phyloP scores from a whole-genome alignment of 2,329 filamentous ascomycete species.

The Stagonosporopsis vannaccii region DNA sequence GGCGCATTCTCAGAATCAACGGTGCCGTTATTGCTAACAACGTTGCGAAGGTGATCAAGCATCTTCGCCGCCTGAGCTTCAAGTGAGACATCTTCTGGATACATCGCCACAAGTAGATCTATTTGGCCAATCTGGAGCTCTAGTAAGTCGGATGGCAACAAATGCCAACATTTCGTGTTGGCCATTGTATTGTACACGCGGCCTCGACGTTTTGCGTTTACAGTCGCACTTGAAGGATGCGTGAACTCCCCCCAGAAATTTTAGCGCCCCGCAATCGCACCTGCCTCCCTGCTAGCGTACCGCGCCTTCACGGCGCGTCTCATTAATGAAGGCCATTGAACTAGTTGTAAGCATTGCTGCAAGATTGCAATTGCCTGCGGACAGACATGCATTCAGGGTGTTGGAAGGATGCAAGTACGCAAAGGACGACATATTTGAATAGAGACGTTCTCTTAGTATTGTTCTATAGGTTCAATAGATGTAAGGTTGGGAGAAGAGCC shows the following conservation, averaged over 20 bases:
- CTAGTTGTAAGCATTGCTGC: not conserved
- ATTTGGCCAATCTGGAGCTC: conserved; percentile 41
- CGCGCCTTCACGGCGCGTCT: not conserved
- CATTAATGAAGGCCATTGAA: not conserved
- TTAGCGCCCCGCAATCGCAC: conserved; percentile 13
- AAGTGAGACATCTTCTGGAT: conserved; percentile 31
- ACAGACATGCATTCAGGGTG: not conserved
- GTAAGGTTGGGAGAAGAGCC: not conserved
- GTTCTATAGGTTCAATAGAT: not conserved
- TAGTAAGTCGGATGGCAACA: conserved; percentile 32
- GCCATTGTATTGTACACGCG: not conserved
- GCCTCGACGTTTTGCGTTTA: not conserved
- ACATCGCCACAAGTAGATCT: conserved; percentile 41
- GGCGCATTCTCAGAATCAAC: conserved; percentile 9
- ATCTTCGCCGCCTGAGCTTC: conserved; percentile 11
- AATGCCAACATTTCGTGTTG: conserved; percentile 18
- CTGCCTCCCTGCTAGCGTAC: conserved; percentile 8
- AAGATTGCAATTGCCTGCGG: not conserved
- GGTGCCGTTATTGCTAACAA: not conserved
- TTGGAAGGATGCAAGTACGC: not conserved
- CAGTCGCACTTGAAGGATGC: not conserved
- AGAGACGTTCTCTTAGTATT: not conserved
- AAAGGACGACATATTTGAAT: not conserved
- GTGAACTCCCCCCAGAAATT: not conserved
- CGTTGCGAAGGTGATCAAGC: conserved; percentile 23